Evolutionary conservation across 371 early-diverging fungal species (phyloP).

Genomic region (Batkoa obscura): DNA sequence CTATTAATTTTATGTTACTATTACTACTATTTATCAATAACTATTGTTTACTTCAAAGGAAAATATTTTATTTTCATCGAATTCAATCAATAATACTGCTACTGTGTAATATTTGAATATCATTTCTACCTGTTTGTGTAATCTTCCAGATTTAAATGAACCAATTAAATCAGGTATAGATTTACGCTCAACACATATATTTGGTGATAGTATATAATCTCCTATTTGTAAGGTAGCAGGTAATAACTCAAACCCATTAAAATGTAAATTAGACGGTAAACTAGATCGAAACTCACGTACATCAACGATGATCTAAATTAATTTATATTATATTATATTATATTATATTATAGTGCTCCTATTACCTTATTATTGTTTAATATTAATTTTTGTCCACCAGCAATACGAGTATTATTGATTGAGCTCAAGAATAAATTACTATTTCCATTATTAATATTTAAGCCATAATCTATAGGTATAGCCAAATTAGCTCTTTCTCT

Average conservation of each 20-base stretch:
- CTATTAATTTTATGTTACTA: not conserved
- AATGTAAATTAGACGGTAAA: conserved; percentile 75
- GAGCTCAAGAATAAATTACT: no score
- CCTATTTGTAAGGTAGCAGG: conserved; percentile 85
- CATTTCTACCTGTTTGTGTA: conserved; percentile 84
- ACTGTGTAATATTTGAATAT: conserved; percentile 66
- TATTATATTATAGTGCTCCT: not conserved
- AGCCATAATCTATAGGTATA: not conserved
- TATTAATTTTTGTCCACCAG: conserved; percentile 6
- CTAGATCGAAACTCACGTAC: conserved; percentile 87
- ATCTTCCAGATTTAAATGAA: conserved; percentile 68
- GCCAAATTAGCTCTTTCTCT: conserved; percentile 55
- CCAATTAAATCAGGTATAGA: conserved; percentile 73
- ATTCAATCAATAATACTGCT: conserved; percentile 85
- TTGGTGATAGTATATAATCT: conserved; percentile 82
- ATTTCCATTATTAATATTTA: not conserved
- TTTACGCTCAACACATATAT: conserved; percentile 88
- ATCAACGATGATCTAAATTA: conserved; percentile 60
- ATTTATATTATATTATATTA: conserved; percentile 1
- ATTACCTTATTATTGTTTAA: not conserved
- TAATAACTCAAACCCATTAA: conserved; percentile 46
- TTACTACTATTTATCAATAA: not conserved
- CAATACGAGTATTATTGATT: conserved; percentile 5
- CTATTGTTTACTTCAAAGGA: conserved; percentile 27
- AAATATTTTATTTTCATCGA: conserved; percentile 69